Conservation (phyloP, 2,329 filamentous ascomycete species). For the Fusarium sp. region DNA sequence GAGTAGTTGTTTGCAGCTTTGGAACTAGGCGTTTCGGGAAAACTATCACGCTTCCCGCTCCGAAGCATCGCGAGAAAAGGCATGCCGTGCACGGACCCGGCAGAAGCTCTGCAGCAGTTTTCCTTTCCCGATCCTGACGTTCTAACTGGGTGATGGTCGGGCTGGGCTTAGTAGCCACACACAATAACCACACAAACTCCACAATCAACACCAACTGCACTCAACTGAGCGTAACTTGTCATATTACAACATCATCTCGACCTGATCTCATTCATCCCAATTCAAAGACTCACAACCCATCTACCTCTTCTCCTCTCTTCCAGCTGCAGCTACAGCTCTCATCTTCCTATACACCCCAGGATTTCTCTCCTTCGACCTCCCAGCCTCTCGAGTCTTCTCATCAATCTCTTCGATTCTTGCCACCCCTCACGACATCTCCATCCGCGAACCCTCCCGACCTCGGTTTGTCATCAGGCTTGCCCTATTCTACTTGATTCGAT, state of each 20-base stretch:
- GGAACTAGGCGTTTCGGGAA: conserved; percentile 34
- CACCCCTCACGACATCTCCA: conserved; percentile 45
- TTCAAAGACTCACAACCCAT: conserved; percentile 30
- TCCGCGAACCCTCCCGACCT: conserved; percentile 40
- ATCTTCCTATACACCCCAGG: conserved; percentile 21
- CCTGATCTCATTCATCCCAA: conserved; percentile 36
- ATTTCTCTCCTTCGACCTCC: conserved; percentile 35
- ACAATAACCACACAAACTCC: conserved; percentile 27
- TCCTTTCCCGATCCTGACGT: conserved; percentile 3
- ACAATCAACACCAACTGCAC: conserved; percentile 23
- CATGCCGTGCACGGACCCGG: background rate
- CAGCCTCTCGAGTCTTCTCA: conserved; percentile 17
- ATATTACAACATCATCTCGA: conserved; percentile 41
- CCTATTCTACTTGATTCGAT: conserved; percentile 34
- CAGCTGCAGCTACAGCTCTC: conserved; percentile 29
- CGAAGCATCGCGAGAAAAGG: conserved; percentile 26
- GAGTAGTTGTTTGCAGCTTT: background rate
- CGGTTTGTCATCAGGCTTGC: conserved; percentile 44
- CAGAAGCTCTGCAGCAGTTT: conserved; percentile 30
- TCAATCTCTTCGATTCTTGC: conserved; percentile 34
- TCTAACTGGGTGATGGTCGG: background rate
- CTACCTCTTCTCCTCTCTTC: conserved; percentile 22
- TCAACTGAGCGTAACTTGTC: conserved; percentile 21
- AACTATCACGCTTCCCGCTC: conserved; percentile 35
- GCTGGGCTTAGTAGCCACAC: background rate